phyloP scores from a whole-genome alignment of 257 asterid genomes.

The Buddleja alternifolia region DNA sequence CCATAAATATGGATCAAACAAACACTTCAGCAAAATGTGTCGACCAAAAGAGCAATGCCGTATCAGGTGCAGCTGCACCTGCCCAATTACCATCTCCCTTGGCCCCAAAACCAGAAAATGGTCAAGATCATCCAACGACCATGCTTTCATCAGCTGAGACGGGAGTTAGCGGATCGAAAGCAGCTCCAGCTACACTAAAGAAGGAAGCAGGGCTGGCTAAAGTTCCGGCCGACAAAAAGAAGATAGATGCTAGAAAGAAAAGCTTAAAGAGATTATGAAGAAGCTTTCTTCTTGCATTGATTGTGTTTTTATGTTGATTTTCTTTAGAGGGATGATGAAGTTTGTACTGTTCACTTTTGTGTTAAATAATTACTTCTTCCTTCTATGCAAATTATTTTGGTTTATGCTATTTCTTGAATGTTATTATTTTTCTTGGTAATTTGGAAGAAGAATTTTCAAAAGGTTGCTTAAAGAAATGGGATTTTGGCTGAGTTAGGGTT shows the following conservation, averaged over 20 bases:
- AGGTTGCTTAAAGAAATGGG: neutral
- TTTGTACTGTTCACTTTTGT: slow-evolving; percentile 23
- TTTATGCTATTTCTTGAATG: neutral
- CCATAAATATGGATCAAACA: slow-evolving; percentile 63
- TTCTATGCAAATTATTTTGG: neutral
- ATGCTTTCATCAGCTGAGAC: slow-evolving; percentile 43
- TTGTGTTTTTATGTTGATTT: neutral
- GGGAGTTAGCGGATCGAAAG: slow-evolving; percentile 57
- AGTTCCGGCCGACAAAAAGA: slow-evolving; percentile 76
- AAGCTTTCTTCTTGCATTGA: neutral
- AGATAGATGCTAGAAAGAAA: slow-evolving; percentile 91
- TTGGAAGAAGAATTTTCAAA: neutral
- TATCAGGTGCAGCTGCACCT: slow-evolving; percentile 45
- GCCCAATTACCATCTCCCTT: slow-evolving; percentile 49
- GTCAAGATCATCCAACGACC: slow-evolving; percentile 46
- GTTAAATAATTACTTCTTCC: slow-evolving; percentile 3
- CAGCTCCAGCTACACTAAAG: slow-evolving; percentile 51
- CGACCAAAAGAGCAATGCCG: slow-evolving; percentile 54
- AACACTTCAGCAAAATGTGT: slow-evolving; percentile 50
- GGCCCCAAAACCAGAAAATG: slow-evolving; percentile 72
- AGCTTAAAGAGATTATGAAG: slow-evolving; percentile 83
- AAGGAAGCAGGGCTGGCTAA: slow-evolving; percentile 62
- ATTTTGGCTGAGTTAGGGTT: neutral
- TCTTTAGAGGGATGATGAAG: neutral
- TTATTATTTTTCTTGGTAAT: neutral